These are phyloP conservation scores for Boletus rubroflammeus DNA, from an alignment of 768 basidiomycete genomes.

Conservation along the genomic window DNA sequence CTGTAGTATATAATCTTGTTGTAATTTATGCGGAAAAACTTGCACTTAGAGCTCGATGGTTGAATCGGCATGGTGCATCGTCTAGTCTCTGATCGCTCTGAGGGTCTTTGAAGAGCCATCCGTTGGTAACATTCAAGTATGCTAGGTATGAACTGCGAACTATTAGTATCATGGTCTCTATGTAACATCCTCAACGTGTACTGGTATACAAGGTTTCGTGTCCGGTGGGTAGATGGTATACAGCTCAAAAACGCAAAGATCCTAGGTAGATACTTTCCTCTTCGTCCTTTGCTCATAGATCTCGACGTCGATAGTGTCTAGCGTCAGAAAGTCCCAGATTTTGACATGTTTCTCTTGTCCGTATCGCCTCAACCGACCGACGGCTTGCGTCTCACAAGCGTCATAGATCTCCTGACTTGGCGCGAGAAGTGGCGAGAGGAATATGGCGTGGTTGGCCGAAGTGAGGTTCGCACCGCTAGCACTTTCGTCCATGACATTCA, in stretches of 20 bases:
- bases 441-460: slow-evolving; percentile 90
- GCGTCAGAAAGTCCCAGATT: slow-evolving; percentile 82
- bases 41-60: background rate
- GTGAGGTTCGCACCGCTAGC: slow-evolving; percentile 94
- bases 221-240: slow-evolving; percentile 6
- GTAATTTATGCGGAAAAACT: slow-evolving; percentile 6
- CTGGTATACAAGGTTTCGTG: slow-evolving; percentile 11
- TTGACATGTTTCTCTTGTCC: slow-evolving; percentile 79
- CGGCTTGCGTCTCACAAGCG: slow-evolving; percentile 78
- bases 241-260: background rate
- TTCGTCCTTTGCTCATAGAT: slow-evolving; percentile 58
- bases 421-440: slow-evolving; percentile 87
- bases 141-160: background rate
- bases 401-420: slow-evolving; percentile 80
- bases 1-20: slow-evolving; percentile 18
- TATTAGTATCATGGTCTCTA: background rate
- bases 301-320: slow-evolving; percentile 84
- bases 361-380: slow-evolving; percentile 79
- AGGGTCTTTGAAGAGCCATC: background rate
- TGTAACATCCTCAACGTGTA: background rate
- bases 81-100: background rate
- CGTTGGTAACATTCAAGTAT: background rate
- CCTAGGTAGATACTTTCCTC: slow-evolving; percentile 26
- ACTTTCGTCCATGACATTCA: slow-evolving; percentile 94
- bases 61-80: background rate